Evolutionary conservation across 768 basidiomycete species (phyloP).

Genomic region (Thelephora ganbajun): DNA sequence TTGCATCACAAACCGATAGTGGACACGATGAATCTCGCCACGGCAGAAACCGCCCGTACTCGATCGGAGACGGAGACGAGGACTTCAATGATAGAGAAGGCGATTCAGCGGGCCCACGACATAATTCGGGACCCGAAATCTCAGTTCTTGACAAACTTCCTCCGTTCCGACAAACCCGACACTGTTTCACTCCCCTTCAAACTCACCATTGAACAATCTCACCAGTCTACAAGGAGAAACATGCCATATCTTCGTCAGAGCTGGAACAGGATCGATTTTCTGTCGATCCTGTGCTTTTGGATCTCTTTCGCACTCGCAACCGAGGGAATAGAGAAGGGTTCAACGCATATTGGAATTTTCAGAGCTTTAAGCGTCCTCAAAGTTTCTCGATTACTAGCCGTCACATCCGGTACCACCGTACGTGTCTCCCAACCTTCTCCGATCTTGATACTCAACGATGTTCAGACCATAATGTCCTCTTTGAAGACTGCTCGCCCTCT

Average conservation of each 20-base stretch:
- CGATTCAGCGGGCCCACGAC: slow-evolving; percentile 22
- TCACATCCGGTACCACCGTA: slow-evolving; percentile 87
- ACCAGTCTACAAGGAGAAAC: slow-evolving; percentile 43
- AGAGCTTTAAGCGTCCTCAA: slow-evolving; percentile 80
- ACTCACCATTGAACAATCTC: slow-evolving; percentile 39
- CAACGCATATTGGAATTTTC: slow-evolving; percentile 72
- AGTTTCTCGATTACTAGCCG: slow-evolving; percentile 66
- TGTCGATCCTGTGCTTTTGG: slow-evolving; percentile 85
- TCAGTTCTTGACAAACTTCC: slow-evolving; percentile 33
- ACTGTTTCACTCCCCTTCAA: slow-evolving; percentile 46
- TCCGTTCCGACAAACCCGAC: slow-evolving; percentile 32
- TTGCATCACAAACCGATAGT: not conserved
- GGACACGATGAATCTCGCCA: not conserved
- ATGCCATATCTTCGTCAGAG: slow-evolving; percentile 86
- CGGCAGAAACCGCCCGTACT: slow-evolving; percentile 8
- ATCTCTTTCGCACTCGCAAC: slow-evolving; percentile 59
- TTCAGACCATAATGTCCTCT: slow-evolving; percentile 74
- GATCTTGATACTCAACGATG: not conserved
- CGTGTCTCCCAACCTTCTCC: slow-evolving; percentile 14
- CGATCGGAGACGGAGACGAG: slow-evolving; percentile 17
- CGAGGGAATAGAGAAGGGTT: slow-evolving; percentile 51
- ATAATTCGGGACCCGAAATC: slow-evolving; percentile 23
- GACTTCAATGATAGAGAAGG: slow-evolving; percentile 22
- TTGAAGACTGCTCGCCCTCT: slow-evolving; percentile 83
- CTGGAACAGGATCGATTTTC: slow-evolving; percentile 82